Conservation (phyloP, 2,329 filamentous ascomycete genomes). For the Fusarium paranaense region DNA sequence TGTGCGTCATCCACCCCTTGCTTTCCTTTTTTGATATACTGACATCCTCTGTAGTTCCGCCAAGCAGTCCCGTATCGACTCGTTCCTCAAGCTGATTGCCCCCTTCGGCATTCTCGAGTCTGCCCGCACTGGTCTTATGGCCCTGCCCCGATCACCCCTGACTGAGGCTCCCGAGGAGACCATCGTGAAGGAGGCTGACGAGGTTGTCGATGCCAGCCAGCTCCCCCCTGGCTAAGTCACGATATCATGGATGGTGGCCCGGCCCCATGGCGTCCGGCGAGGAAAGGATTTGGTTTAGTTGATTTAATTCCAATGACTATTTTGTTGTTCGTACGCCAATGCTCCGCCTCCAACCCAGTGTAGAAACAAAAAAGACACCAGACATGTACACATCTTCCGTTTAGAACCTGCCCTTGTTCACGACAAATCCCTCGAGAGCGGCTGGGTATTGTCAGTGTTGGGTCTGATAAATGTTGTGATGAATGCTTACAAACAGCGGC, state of each 20-base stretch:
- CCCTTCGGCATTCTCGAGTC: constrained; percentile 98
- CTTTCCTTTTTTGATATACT: constrained; percentile 19
- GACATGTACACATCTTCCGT: neutral
- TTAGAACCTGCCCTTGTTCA: constrained; percentile 87
- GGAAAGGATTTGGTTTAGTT: constrained; percentile 43
- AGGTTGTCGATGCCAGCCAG: constrained; percentile 93
- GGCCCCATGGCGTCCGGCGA: constrained; percentile 44
- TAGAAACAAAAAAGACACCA: constrained; percentile 28
- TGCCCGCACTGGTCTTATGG: constrained; percentile 95
- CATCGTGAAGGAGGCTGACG: constrained; percentile 85
- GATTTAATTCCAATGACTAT: constrained; percentile 44
- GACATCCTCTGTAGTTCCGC: constrained; percentile 72
- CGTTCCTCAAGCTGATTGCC: constrained; percentile 93
- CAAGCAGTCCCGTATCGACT: constrained; percentile 93
- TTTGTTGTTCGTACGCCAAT: constrained; percentile 42
- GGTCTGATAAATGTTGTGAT: neutral
- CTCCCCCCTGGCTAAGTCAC: constrained; percentile 83
- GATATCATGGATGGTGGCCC: constrained; percentile 22
- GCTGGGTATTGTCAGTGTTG: constrained; percentile 57
- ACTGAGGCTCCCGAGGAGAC: constrained; percentile 78
- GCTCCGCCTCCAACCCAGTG: constrained; percentile 28
- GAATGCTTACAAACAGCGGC: constrained; percentile 77
- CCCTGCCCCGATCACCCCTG: constrained; percentile 91
- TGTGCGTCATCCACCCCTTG: constrained; percentile 69
- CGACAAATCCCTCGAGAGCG: constrained; percentile 87